These are phyloP conservation scores for Lichtheimia ramosa DNA, from an alignment of 371 early-diverging fungal genomes.

Conservation along the genomic window DNA sequence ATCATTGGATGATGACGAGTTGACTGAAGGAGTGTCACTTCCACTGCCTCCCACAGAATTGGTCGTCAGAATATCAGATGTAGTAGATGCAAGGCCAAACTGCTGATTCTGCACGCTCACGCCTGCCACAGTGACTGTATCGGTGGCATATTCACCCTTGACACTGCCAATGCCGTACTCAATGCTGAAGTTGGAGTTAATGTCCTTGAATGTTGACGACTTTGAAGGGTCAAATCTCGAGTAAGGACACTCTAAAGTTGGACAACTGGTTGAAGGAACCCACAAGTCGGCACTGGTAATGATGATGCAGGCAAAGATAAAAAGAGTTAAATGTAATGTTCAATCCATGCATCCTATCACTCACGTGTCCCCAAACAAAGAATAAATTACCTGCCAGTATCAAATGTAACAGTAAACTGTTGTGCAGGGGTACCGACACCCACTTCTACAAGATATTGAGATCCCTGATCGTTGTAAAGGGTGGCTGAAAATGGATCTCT, in stretches of 20 bases:
- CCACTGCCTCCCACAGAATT: slow-evolving; percentile 21
- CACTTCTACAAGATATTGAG: slow-evolving; percentile 36
- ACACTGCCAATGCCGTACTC: slow-evolving; percentile 43
- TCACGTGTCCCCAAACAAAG: background rate
- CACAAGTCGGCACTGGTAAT: slow-evolving; percentile 42
- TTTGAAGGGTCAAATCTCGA: slow-evolving; percentile 20
- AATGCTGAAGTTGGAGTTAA: slow-evolving; percentile 20
- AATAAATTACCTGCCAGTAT: slow-evolving; percentile 48
- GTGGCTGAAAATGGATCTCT: background rate
- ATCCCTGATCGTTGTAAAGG: slow-evolving; percentile 37
- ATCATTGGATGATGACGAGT: slow-evolving; percentile 1
- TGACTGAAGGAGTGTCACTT: slow-evolving; percentile 4
- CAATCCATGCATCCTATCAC: background rate
- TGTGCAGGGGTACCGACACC: slow-evolving; percentile 43
- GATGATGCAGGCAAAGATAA: background rate
- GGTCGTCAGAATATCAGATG: slow-evolving; percentile 33
- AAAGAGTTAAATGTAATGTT: background rate
- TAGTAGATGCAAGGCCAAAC: slow-evolving; percentile 35
- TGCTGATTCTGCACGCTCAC: slow-evolving; percentile 29
- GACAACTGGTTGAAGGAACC: slow-evolving; percentile 39
- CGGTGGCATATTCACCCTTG: slow-evolving; percentile 41
- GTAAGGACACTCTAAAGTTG: slow-evolving; percentile 35
- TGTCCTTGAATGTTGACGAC: slow-evolving; percentile 30
- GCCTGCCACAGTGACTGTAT: slow-evolving; percentile 37
- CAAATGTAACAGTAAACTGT: slow-evolving; percentile 39